A percentile compares a stretch with the other conserved stretches of the same genome.
Conservation (phyloP, 2,329 filamentous ascomycete species). For the Verticillium nonalfalfae region DNA sequence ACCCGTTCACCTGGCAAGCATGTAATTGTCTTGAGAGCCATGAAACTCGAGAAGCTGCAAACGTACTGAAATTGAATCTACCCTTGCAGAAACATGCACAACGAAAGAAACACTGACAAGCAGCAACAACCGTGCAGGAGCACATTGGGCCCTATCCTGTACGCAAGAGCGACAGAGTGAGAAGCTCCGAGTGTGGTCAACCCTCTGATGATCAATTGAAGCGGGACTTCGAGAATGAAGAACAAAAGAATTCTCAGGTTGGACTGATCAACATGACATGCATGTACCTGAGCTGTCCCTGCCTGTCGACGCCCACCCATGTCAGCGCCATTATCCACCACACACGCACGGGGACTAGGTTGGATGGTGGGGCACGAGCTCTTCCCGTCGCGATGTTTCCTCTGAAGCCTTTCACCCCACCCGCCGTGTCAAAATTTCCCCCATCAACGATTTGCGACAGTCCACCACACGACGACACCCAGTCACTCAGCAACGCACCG, state of each 20-base stretch:
- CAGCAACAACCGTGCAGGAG: too few relatives aligned
- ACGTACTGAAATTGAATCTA: too few relatives aligned
- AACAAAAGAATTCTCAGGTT: background rate
- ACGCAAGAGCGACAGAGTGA: too few relatives aligned
- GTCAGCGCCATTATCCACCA: background rate
- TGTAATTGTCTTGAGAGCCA: too few relatives aligned
- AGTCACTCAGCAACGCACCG: background rate
- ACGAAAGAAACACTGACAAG: too few relatives aligned
- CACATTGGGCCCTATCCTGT: too few relatives aligned
- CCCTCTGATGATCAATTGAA: background rate
- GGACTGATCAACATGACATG: background rate
- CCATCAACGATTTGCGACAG: background rate
- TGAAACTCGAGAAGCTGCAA: too few relatives aligned
- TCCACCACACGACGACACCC: background rate
- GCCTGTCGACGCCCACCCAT: background rate
- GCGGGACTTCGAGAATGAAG: background rate
- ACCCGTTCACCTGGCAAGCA: too few relatives aligned
- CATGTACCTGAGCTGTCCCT: background rate
- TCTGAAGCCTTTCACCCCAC: background rate
- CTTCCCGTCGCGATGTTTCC: background rate
- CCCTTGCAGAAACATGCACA: too few relatives aligned
- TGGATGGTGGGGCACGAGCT: constrained; percentile 12
- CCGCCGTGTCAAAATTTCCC: background rate
- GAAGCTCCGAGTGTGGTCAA: too few relatives aligned
- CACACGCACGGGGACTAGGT: background rate